A percentile compares a stretch with the other conserved stretches of the same genome.
phyloP scores from a whole-genome alignment of 2,329 filamentous ascomycete species.

The Fusarium luffae region DNA sequence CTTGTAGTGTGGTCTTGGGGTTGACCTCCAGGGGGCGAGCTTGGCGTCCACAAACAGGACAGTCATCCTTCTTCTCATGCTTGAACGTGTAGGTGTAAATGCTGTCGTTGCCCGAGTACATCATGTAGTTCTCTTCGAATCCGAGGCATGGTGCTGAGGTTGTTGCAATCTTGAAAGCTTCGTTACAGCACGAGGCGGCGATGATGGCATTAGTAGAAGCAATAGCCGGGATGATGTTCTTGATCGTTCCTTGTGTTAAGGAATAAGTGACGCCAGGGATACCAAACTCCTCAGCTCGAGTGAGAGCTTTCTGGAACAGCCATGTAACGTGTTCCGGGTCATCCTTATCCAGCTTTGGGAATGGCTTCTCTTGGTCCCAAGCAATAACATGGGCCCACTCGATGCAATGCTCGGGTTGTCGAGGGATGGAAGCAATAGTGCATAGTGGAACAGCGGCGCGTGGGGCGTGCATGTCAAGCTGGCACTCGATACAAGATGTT shows the following conservation, averaged over 20 bases:
- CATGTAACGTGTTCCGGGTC: slow-evolving; percentile 98
- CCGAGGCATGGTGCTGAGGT: slow-evolving; percentile 83
- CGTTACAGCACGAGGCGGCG: slow-evolving; percentile 94
- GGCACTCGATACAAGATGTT: slow-evolving; percentile 97
- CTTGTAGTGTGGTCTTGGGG: slow-evolving; percentile 77
- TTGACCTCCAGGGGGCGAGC: slow-evolving; percentile 80
- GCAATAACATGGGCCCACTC: slow-evolving; percentile 99
- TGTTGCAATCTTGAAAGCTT: slow-evolving; percentile 94
- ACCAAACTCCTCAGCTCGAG: slow-evolving; percentile 86
- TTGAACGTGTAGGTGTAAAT: slow-evolving; percentile 98
- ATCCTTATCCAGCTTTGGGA: slow-evolving; percentile 90
- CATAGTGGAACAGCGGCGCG: slow-evolving; percentile 95
- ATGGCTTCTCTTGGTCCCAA: slow-evolving; percentile 89
- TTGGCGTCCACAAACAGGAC: slow-evolving; percentile 89
- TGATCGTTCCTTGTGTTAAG: slow-evolving; percentile 96
- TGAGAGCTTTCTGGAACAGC: slow-evolving; percentile 87
- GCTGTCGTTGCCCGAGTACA: slow-evolving; percentile 96
- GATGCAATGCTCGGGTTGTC: slow-evolving; percentile 97
- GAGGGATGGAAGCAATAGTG: slow-evolving; percentile 94
- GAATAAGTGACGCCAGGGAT: slow-evolving; percentile 95
- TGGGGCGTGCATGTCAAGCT: slow-evolving; percentile 98
- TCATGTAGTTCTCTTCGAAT: slow-evolving; percentile 92
- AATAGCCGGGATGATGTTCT: slow-evolving; percentile 99
- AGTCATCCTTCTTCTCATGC: slow-evolving; percentile 93
- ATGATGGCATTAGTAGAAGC: slow-evolving; percentile 98